Percentiles rank a stretch among this genome's conserved stretches.
Conservation (phyloP, 257 asterid genomes). For the Solanum sparsipilum region DNA sequence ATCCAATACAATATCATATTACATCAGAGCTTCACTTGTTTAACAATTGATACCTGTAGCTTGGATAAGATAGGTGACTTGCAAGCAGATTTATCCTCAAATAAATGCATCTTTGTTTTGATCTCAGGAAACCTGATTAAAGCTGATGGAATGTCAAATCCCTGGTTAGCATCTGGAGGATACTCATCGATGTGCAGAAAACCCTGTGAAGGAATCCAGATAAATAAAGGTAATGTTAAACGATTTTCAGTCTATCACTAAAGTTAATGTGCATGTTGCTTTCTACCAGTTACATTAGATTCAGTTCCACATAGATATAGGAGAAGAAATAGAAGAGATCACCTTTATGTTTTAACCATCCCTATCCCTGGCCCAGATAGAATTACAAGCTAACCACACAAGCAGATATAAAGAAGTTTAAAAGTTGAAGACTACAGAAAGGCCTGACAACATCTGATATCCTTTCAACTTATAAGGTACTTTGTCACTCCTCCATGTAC, state of each 20-base stretch:
- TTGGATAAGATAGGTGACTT: constrained; percentile 52
- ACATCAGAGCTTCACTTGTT: background rate
- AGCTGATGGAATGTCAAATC: constrained; percentile 96
- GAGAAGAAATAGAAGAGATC: background rate
- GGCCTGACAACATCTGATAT: background rate
- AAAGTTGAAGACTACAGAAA: background rate
- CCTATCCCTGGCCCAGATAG: background rate
- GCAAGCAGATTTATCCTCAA: constrained; percentile 26
- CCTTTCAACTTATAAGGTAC: background rate
- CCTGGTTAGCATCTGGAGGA: constrained; percentile 99
- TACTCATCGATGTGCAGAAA: constrained; percentile 95
- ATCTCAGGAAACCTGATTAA: constrained; percentile 54
- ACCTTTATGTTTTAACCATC: background rate
- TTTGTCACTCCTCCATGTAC: background rate
- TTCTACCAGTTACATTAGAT: background rate
- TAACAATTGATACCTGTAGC: constrained; percentile 45
- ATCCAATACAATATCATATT: background rate
- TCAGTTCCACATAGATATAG: background rate
- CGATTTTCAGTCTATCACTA: background rate
- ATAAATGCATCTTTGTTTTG: constrained; percentile 39
- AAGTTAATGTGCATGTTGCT: background rate
- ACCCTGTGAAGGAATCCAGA: constrained; percentile 41
- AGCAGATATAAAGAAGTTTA: background rate
- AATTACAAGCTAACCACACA: background rate
- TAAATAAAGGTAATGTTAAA: background rate